Evolutionary conservation across 192 early-diverging fungal species (phyloP).

Genomic region (Umbelopsis sp.): DNA sequence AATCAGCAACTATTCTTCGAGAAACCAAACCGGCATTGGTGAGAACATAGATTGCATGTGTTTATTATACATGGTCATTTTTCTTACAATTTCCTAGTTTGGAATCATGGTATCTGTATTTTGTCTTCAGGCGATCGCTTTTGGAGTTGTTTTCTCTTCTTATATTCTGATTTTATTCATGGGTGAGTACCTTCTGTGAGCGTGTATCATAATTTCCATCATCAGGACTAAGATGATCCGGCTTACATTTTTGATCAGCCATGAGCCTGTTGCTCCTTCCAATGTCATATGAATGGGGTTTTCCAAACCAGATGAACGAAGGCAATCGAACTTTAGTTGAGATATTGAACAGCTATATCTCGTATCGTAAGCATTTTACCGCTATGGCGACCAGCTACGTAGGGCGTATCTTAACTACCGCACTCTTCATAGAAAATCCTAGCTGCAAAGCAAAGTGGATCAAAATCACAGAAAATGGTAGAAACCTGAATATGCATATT

Average conservation of each 20-base stretch:
- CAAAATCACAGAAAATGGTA: background rate
- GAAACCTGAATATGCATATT: background rate
- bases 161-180: background rate
- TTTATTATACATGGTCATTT: background rate
- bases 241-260: background rate
- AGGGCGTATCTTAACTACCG: too few relatives aligned
- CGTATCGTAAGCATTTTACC: background rate
- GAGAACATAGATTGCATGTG: background rate
- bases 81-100: background rate
- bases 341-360: background rate
- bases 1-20: background rate
- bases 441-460: background rate
- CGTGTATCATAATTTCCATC: background rate
- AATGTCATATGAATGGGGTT: background rate
- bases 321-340: background rate
- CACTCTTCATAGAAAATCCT: background rate
- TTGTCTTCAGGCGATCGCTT: background rate
- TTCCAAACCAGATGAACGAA: conserved; percentile 6
- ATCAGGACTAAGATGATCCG: background rate
- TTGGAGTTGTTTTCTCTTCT: background rate
- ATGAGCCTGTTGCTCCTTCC: background rate
- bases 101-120: background rate
- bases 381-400: too few relatives aligned
- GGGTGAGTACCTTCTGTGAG: background rate
- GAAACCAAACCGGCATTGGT: background rate